A percentile compares a stretch with the other conserved stretches of the same genome.
phyloP scores from a whole-genome alignment of 129 eudicot species.

The Pseudognaphalium luteoalbum region DNA sequence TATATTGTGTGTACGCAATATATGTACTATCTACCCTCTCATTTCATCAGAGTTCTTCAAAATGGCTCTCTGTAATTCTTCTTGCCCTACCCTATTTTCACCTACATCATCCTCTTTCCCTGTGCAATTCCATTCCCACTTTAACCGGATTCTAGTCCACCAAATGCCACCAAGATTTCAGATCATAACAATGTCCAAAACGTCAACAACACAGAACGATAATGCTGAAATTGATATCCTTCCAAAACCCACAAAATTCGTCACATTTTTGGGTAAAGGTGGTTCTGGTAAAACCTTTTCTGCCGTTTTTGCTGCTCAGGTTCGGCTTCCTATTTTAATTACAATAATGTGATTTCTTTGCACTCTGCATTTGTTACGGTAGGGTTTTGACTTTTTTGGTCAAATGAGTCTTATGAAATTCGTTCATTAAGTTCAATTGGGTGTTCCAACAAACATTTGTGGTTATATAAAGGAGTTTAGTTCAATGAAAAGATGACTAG shows the following conservation, averaged over 20 bases:
- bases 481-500: no score
- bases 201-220: conserved; percentile 22
- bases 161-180: conserved; percentile 32
- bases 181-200: conserved; percentile 24
- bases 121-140: not conserved
- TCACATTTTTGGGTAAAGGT: conserved; percentile 94
- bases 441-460: not conserved
- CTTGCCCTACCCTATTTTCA: not conserved
- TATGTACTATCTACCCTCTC: not conserved
- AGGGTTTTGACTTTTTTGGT: conserved; percentile 5
- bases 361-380: not conserved
- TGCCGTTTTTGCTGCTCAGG: conserved; percentile 97
- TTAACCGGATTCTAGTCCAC: conserved; percentile 15
- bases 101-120: conserved; percentile 32
- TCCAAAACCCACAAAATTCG: conserved; percentile 46
- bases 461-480: no score
- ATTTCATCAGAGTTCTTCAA: not conserved
- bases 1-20: not conserved
- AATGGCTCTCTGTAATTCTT: conserved; percentile 29
- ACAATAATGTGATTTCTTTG: not conserved
- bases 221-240: not conserved
- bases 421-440: conserved; percentile 4
- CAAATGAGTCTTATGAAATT: not conserved
- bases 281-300: conserved; percentile 96
- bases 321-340: conserved; percentile 18